A percentile compares a stretch with the other conserved stretches of the same genome.
These are phyloP conservation scores for Ascochyta viciae-villosae DNA, from an alignment of 2,329 filamentous ascomycete species.

Conservation along the genomic window DNA sequence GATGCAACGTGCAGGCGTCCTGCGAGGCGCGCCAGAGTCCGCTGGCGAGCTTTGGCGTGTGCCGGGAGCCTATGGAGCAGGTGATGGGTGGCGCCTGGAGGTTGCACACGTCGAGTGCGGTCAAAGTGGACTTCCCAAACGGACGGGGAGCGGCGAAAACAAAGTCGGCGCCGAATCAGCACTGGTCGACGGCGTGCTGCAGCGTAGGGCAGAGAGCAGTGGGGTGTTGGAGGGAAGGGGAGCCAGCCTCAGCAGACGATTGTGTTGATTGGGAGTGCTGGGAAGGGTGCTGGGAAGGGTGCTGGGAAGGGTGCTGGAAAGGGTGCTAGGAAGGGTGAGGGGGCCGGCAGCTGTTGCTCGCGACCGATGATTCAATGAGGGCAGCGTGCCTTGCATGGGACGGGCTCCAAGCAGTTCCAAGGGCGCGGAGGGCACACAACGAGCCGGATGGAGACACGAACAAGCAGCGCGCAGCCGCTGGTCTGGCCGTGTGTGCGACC, in stretches of 20 bases:
- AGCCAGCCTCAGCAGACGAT: conserved; percentile 16
- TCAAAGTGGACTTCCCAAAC: conserved; percentile 22
- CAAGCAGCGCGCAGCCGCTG: conserved; percentile 32
- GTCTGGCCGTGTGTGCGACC: conserved; percentile 42
- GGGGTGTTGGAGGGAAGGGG: conserved; percentile 6
- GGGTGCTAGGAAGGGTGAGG: conserved; percentile 5
- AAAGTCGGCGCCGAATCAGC: conserved; percentile 19
- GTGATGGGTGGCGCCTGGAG: conserved; percentile 29
- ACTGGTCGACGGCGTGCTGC: conserved; percentile 2
- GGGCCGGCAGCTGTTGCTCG: conserved; percentile 29
- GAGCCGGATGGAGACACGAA: conserved; percentile 28
- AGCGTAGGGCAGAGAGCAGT: conserved; percentile 5
- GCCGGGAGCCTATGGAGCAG: conserved; percentile 21
- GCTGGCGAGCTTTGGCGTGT: conserved; percentile 20
- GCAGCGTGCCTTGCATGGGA: conserved; percentile 48
- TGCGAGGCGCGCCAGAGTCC: conserved; percentile 24
- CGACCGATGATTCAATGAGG: conserved; percentile 35
- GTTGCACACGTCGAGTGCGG: conserved; percentile 36
- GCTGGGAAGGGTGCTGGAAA: not conserved
- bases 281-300: conserved; percentile 22
- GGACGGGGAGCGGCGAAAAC: conserved; percentile 27
- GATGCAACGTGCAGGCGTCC: conserved; percentile 33
- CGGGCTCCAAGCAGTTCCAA: conserved; percentile 32
- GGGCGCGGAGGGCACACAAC: conserved; percentile 32
- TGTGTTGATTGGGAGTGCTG: conserved; percentile 24